Evolutionary conservation across 805 yeast genomes (phyloP).

Genomic region (Zygotorulaspora chibaensis): DNA sequence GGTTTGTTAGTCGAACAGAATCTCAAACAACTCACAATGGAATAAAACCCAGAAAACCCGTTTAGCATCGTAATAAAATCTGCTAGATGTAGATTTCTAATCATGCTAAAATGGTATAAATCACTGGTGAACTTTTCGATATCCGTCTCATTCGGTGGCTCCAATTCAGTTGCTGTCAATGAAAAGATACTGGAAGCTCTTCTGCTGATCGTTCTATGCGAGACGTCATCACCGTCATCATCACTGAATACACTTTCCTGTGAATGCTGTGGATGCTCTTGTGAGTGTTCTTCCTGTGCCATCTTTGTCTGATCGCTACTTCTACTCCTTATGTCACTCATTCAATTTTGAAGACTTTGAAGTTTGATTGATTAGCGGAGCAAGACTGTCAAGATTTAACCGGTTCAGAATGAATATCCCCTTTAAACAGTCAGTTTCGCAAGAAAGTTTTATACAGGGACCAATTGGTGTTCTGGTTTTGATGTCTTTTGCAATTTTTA

Average conservation of each 20-base stretch:
- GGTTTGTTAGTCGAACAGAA: conserved; percentile 66
- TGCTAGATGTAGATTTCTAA: conserved; percentile 88
- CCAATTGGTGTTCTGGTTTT: conserved; percentile 1
- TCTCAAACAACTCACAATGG: conserved; percentile 80
- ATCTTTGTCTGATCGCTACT: conserved; percentile 3
- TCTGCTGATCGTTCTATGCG: conserved; percentile 40
- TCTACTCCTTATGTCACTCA: conserved; percentile 13
- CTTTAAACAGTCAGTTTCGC: not conserved
- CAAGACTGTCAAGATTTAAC: not conserved
- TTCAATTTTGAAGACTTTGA: not conserved
- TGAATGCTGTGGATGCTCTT: not conserved
- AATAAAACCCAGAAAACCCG: conserved; percentile 90
- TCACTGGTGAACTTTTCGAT: conserved; percentile 78
- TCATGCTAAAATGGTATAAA: conserved; percentile 77
- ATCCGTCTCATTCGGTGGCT: conserved; percentile 74
- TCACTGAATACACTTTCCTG: conserved; percentile 12
- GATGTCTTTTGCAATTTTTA: conserved; percentile 1
- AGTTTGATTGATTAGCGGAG: not conserved
- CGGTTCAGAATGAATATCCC: not conserved
- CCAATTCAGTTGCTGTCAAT: conserved; percentile 51
- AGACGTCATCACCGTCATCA: conserved; percentile 18
- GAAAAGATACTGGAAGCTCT: conserved; percentile 54
- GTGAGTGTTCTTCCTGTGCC: conserved; percentile 8
- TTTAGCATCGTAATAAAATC: conserved; percentile 92
- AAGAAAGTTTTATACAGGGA: not conserved